phyloP scores from a whole-genome alignment of 2,329 filamentous ascomycete species.

The Aureobasidium vineae region DNA sequence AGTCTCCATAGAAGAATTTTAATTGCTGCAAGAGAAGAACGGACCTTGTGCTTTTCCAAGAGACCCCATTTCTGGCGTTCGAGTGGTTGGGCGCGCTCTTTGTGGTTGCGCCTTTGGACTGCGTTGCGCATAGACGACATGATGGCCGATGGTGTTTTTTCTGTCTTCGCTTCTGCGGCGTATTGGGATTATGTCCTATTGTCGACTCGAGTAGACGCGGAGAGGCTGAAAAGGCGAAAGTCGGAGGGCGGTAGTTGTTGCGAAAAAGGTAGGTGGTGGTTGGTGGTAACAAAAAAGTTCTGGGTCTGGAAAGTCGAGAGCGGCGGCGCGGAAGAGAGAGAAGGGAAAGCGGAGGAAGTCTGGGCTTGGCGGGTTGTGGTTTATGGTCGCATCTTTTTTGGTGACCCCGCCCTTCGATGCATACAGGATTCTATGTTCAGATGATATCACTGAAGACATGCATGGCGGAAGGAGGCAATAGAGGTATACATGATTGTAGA shows the following conservation, averaged over 20 bases:
- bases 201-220: not conserved
- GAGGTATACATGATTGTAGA: too few relatives aligned
- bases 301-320: conserved; percentile 1
- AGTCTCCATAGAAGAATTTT: not conserved
- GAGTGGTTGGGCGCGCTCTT: conserved; percentile 82
- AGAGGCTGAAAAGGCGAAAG: not conserved
- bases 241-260: not conserved
- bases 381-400: not conserved
- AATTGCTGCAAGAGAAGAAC: conserved; percentile 4
- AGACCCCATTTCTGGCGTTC: conserved; percentile 85
- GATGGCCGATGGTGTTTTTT: conserved; percentile 12
- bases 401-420: not conserved
- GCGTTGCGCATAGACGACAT: conserved; percentile 62
- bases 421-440: too few relatives aligned
- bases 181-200: not conserved
- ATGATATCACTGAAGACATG: too few relatives aligned
- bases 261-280: not conserved
- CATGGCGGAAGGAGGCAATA: too few relatives aligned
- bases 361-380: not conserved
- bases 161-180: not conserved
- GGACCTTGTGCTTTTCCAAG: conserved; percentile 90
- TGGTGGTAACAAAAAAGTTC: not conserved
- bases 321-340: not conserved
- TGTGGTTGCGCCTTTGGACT: conserved; percentile 78
- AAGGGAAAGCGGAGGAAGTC: conserved; percentile 1